Conservation (phyloP, 371 early-diverging fungal genomes). For the Chytridiales sp. region DNA sequence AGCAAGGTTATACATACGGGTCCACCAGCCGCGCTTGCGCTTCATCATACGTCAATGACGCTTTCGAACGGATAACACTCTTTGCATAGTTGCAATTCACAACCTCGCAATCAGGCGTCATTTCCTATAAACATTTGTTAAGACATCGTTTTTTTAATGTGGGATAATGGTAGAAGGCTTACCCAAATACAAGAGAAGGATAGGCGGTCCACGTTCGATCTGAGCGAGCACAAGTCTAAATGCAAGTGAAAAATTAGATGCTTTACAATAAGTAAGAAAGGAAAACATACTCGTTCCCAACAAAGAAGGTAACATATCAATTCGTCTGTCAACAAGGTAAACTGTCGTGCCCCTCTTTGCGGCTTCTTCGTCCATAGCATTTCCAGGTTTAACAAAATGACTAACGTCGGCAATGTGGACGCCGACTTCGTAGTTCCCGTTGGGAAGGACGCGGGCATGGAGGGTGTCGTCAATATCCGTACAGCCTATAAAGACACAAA, state of each 20-base stretch:
- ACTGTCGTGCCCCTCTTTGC: conserved; percentile 90
- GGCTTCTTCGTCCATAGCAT: conserved; percentile 87
- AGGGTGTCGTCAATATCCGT: conserved; percentile 99
- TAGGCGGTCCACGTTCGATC: conserved; percentile 86
- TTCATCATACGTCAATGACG: conserved; percentile 96
- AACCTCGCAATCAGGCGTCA: conserved; percentile 75
- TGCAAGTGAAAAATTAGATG: conserved; percentile 12
- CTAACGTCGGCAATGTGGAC: conserved; percentile 98
- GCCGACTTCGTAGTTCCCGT: conserved; percentile 88
- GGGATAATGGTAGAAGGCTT: neutral
- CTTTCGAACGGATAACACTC: conserved; percentile 90
- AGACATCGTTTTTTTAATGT: neutral
- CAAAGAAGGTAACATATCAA: conserved; percentile 94
- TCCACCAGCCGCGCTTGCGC: conserved; percentile 95
- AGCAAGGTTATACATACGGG: conserved; percentile 40
- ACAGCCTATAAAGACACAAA: conserved; percentile 63
- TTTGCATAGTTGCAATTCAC: conserved; percentile 73
- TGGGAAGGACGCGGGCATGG: conserved; percentile 76
- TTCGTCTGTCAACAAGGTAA: conserved; percentile 92
- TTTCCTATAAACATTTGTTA: conserved; percentile 47
- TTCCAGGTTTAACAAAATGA: conserved; percentile 87
- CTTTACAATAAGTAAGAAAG: neutral
- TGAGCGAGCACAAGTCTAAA: conserved; percentile 84
- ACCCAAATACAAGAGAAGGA: conserved; percentile 83
- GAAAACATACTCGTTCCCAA: conserved; percentile 72